These are phyloP conservation scores for Beauveria asiatica DNA, from an alignment of 2,329 filamentous ascomycete species.

Conservation along the genomic window DNA sequence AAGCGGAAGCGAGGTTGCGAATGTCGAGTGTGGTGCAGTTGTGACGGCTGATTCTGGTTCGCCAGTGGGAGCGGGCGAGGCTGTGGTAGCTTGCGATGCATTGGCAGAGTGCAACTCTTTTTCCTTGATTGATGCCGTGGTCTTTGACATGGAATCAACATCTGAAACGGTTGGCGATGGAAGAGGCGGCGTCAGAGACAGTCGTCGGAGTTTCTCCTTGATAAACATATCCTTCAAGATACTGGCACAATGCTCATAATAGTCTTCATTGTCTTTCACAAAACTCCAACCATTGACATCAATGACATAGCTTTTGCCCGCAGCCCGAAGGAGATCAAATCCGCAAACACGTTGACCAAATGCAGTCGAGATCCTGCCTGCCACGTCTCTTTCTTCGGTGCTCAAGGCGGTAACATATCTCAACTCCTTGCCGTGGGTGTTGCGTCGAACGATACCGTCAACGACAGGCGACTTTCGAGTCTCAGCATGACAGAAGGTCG, in stretches of 20 bases:
- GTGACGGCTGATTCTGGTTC: conserved; percentile 22
- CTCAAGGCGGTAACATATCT: conserved; percentile 85
- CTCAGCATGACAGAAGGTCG: conserved; percentile 89
- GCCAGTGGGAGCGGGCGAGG: conserved; percentile 11
- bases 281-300: conserved; percentile 99
- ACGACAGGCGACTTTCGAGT: conserved; percentile 96
- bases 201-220: conserved; percentile 61
- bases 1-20: conserved; percentile 24
- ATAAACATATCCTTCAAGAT: conserved; percentile 87
- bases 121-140: conserved; percentile 27
- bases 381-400: conserved; percentile 74
- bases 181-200: conserved; percentile 49
- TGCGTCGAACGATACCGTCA: conserved; percentile 88
- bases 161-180: conserved; percentile 41
- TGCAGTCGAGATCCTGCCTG: conserved; percentile 78
- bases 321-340: conserved; percentile 84
- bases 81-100: neutral
- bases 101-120: conserved; percentile 25
- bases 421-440: conserved; percentile 94
- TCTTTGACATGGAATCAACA: conserved; percentile 29
- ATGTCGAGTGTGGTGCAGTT: neutral
- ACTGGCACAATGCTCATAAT: conserved; percentile 83
- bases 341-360: conserved; percentile 95
- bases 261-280: conserved; percentile 98
- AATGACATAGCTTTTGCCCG: conserved; percentile 90